A percentile compares a stretch with the other conserved stretches of the same genome.
These are phyloP conservation scores for Lactifluus piperatus DNA, from an alignment of 768 basidiomycete species.

Conservation along the genomic window DNA sequence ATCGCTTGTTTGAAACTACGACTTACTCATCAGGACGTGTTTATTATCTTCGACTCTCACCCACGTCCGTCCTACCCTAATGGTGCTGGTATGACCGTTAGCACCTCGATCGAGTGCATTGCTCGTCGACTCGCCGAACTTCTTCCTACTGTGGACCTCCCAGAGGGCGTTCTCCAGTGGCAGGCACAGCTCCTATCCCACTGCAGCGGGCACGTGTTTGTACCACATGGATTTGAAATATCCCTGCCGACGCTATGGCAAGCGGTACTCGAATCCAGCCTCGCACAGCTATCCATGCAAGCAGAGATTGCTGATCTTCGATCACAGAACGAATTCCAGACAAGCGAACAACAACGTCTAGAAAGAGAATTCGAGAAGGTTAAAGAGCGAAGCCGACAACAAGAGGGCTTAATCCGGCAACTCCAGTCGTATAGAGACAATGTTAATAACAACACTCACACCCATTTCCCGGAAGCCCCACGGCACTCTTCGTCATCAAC, in stretches of 20 bases:
- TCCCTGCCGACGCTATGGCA: conserved; percentile 25
- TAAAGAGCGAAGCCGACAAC: conserved; percentile 4
- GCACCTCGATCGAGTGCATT: conserved; percentile 35
- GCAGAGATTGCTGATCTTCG: conserved; percentile 28
- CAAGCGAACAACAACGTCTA: conserved; percentile 20
- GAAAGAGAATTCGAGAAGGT: conserved; percentile 12
- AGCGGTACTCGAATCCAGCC: conserved; percentile 41
- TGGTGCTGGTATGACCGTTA: conserved; percentile 53
- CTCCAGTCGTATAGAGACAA: background rate
- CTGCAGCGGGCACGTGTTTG: conserved; percentile 50
- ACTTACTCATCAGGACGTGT: conserved; percentile 28
- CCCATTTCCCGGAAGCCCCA: background rate
- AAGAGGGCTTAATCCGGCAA: background rate
- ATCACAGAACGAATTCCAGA: conserved; percentile 13
- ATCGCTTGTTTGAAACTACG: conserved; percentile 40
- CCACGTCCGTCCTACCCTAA: conserved; percentile 45
- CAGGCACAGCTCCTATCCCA: conserved; percentile 54
- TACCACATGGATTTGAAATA: conserved; percentile 26
- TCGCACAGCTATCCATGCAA: conserved; percentile 37
- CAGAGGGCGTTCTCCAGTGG: conserved; percentile 44
- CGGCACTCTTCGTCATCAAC: background rate
- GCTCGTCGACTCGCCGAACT: conserved; percentile 39
- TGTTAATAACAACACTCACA: background rate
- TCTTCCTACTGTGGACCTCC: conserved; percentile 41
- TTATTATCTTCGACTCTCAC: conserved; percentile 62